These are phyloP conservation scores for Chalciporus pseudorubinellus DNA, from an alignment of 768 basidiomycete genomes.

Conservation along the genomic window DNA sequence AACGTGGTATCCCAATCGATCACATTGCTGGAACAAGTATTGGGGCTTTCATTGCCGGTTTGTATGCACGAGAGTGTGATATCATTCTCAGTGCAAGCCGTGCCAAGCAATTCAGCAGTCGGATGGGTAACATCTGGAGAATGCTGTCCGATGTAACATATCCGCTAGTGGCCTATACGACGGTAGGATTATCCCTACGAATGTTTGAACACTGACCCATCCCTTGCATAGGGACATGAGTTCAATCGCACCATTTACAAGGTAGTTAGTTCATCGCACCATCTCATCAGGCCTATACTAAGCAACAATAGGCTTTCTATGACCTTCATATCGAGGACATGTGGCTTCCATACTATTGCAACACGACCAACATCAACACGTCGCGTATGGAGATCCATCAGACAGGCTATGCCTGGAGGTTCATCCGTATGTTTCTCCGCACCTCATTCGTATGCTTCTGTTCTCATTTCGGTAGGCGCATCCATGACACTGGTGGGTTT, in stretches of 20 bases:
- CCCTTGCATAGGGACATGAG: slow-evolving; percentile 72
- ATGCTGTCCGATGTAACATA: slow-evolving; percentile 89
- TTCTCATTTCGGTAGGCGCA: slow-evolving; percentile 55
- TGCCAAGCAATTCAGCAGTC: slow-evolving; percentile 85
- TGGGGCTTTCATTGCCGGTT: slow-evolving; percentile 86
- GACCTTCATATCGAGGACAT: slow-evolving; percentile 95
- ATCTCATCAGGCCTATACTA: slow-evolving; percentile 1
- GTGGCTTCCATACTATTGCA: slow-evolving; percentile 99
- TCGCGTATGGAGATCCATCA: slow-evolving; percentile 97
- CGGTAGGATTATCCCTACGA: slow-evolving; percentile 38
- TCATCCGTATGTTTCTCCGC: slow-evolving; percentile 58
- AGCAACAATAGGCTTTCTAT: slow-evolving; percentile 69
- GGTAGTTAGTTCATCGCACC: slow-evolving; percentile 39
- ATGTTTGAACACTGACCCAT: neutral
- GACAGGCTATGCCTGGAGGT: slow-evolving; percentile 98
- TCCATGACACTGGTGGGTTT: slow-evolving; percentile 98
- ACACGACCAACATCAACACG: slow-evolving; percentile 95
- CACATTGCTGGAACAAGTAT: slow-evolving; percentile 94
- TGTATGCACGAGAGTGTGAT: slow-evolving; percentile 95
- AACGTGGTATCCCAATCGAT: slow-evolving; percentile 91
- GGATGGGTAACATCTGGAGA: slow-evolving; percentile 95
- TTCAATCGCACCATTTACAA: slow-evolving; percentile 96
- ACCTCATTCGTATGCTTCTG: neutral
- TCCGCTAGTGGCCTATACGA: slow-evolving; percentile 74
- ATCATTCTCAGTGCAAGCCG: slow-evolving; percentile 80